Evolutionary conservation across 2,329 filamentous ascomycete species (phyloP).

Genomic region (Aspergillus tanneri): DNA sequence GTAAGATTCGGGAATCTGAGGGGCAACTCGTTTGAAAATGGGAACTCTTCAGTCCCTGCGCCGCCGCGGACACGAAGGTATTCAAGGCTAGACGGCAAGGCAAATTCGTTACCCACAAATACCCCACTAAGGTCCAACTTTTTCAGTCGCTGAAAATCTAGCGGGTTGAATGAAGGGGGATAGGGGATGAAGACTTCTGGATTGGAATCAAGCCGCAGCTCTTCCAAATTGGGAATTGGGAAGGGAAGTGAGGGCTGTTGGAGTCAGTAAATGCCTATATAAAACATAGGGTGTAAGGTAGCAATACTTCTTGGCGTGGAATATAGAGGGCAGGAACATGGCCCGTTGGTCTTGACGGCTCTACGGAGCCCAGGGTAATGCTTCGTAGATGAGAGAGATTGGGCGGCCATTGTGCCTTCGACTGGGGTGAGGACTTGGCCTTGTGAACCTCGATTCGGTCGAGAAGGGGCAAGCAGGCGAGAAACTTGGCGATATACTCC

Average conservation of each 20-base stretch:
- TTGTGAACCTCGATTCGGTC: slow-evolving; percentile 29
- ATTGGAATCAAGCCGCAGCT: slow-evolving; percentile 33
- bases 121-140: slow-evolving; percentile 31
- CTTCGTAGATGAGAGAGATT: slow-evolving; percentile 33
- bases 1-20: slow-evolving; percentile 27
- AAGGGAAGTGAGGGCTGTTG: slow-evolving; percentile 16
- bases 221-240: slow-evolving; percentile 32
- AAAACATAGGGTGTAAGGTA: background rate
- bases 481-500: slow-evolving; percentile 25
- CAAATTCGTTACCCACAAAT: slow-evolving; percentile 18
- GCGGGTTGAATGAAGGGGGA: slow-evolving; percentile 16
- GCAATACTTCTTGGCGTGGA: slow-evolving; percentile 9
- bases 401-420: slow-evolving; percentile 22
- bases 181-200: slow-evolving; percentile 21
- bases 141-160: slow-evolving; percentile 25
- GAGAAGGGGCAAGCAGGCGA: slow-evolving; percentile 28
- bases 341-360: slow-evolving; percentile 13
- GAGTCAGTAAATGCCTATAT: slow-evolving; percentile 1
- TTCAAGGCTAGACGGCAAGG: slow-evolving; percentile 31
- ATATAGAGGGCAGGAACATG: slow-evolving; percentile 20
- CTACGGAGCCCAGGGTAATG: slow-evolving; percentile 24
- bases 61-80: slow-evolving; percentile 30
- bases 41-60: slow-evolving; percentile 13
- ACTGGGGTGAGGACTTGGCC: slow-evolving; percentile 16
- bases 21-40: slow-evolving; percentile 10